Evolutionary conservation across 176 grass and related monocot species (phyloP), one percentile per base, ranked within the genome.

Genomic region (Oryza officinalis): DNA sequence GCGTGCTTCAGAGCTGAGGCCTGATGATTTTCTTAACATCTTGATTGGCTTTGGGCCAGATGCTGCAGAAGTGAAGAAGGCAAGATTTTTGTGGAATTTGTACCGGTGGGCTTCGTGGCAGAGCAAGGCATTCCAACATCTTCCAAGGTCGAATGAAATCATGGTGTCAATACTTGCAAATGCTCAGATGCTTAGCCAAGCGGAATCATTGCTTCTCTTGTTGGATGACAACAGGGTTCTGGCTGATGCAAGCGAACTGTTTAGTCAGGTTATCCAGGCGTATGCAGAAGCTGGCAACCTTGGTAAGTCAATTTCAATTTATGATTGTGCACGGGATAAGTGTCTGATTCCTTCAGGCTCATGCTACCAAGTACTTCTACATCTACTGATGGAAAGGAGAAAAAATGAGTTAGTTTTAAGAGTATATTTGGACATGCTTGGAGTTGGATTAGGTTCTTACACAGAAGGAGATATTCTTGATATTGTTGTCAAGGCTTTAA

Each of bases 361-460:
- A n/a, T 93, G 90, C 74, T 98, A 92, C 47, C 75, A 63, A 41
- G 65, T 49, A 77, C 96, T 98, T 86, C 82, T 98, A 83, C 69
- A 79, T 69, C 80, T 83, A 85, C 79, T 98, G 22, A 83, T 79
- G 45, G 80, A 82, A 87, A 84, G 35, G 49, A 33, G 61, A 74
- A 88, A 98, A 77, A 37, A 83, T 57, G 79, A 92, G 8, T 77
- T 88, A 72, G 74, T 83, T 81, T 26, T 93, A 43, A 98, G 70
- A 90, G 83, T 95, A 71, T 98, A 92, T 92, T 30, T 81, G 83
- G 91, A 98, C 85, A 98, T 95, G 93, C 74, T 98, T 76, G 72
- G 93, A 69, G 91, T 86, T 87, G 91, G 93, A 81, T 81, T 93
- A 4, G 87, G 85, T 50, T 92, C 76, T 45, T 88, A 74, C 87